These are phyloP conservation scores for Corinectria fuckeliana DNA, from an alignment of 2,329 filamentous ascomycete genomes.

Conservation along the genomic window DNA sequence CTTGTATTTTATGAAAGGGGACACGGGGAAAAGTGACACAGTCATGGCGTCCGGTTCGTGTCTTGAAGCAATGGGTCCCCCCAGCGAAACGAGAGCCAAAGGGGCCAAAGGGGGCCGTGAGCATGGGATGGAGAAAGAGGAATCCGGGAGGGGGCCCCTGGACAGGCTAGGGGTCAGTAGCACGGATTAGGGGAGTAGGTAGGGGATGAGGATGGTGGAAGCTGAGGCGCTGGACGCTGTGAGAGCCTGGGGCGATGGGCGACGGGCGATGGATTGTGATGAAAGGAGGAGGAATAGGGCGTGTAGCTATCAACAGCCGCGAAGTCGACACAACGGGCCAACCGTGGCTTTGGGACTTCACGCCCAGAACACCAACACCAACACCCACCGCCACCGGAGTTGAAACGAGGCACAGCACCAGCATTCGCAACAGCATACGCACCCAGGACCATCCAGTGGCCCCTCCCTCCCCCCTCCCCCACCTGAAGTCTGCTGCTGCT, in stretches of 20 bases:
- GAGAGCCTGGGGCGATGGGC: neutral
- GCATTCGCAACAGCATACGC: neutral
- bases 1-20: slow-evolving; percentile 42
- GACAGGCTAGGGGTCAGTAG: slow-evolving; percentile 15
- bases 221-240: neutral
- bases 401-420: neutral
- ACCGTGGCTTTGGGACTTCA: slow-evolving; percentile 16
- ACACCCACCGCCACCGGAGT: neutral
- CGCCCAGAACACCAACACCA: slow-evolving; percentile 3
- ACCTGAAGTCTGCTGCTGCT: slow-evolving; percentile 33
- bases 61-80: slow-evolving; percentile 41
- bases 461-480: slow-evolving; percentile 13
- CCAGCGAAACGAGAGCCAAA: slow-evolving; percentile 33
- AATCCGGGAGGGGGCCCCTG: slow-evolving; percentile 28
- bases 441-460: neutral
- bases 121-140: slow-evolving; percentile 34
- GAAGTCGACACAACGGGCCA: slow-evolving; percentile 14
- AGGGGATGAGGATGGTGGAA: slow-evolving; percentile 1
- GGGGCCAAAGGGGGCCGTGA: slow-evolving; percentile 32
- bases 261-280: too few species aligned
- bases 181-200: slow-evolving; percentile 5
- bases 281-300: slow-evolving; percentile 7
- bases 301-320: slow-evolving; percentile 25
- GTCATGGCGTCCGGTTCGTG: slow-evolving; percentile 39
- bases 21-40: slow-evolving; percentile 42